These are phyloP conservation scores for Puccinia sorghi DNA, from an alignment of 1,284 basidiomycete genomes.

Conservation along the genomic window DNA sequence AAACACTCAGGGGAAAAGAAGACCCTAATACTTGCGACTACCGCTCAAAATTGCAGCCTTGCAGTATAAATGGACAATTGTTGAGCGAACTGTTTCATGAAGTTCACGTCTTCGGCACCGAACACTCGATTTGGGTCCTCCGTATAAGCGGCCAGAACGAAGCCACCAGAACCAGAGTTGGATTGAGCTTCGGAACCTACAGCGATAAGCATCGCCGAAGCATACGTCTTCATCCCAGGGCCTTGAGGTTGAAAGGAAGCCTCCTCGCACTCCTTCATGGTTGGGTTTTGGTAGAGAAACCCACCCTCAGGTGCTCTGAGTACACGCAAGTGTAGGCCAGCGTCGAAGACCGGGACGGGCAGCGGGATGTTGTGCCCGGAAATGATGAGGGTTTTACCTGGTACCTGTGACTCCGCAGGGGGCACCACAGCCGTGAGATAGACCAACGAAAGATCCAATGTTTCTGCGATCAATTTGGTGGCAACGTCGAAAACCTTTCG, in stretches of 20 bases:
- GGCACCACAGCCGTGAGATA: constrained; percentile 52
- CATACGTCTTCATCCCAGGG: constrained; percentile 21
- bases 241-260: constrained; percentile 21
- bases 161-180: constrained; percentile 51
- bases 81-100: constrained; percentile 54
- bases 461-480: constrained; percentile 52
- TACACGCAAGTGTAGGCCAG: constrained; percentile 54
- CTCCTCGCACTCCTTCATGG: constrained; percentile 21
- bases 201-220: constrained; percentile 54
- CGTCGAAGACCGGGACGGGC: constrained; percentile 54
- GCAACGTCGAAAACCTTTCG: constrained; percentile 55
- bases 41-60: constrained; percentile 23
- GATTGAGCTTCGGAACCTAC: constrained; percentile 51
- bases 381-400: constrained; percentile 51
- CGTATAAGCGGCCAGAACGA: constrained; percentile 54
- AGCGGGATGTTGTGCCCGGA: constrained; percentile 53
- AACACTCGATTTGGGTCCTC: constrained; percentile 52
- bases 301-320: constrained; percentile 55
- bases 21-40: too few species aligned
- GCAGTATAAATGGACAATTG: constrained; percentile 51
- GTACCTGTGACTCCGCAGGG: constrained; percentile 3
- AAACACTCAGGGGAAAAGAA: too few species aligned
- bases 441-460: constrained; percentile 54
- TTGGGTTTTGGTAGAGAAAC: constrained; percentile 55
- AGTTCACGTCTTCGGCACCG: constrained; percentile 52